phyloP scores from a whole-genome alignment of 805 yeast genomes.

The Kurtzmaniella cleridarum region DNA sequence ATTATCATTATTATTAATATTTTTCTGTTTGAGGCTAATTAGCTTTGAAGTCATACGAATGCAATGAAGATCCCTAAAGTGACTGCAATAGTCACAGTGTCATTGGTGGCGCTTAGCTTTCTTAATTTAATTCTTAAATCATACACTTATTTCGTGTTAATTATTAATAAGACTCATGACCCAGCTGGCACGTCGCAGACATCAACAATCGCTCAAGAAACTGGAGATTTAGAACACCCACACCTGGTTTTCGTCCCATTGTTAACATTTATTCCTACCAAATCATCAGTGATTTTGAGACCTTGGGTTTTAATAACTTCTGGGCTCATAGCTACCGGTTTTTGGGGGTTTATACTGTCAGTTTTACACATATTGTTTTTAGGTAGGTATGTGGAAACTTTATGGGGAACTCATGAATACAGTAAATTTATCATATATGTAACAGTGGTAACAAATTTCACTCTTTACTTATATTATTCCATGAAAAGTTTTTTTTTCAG shows the following conservation, averaged over 20 bases:
- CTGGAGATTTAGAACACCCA: constrained; percentile 38
- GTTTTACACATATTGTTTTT: constrained; percentile 41
- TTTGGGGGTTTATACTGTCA: constrained; percentile 33
- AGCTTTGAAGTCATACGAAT: too few species aligned
- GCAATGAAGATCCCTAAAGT: constrained; percentile 29
- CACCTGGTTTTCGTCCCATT: constrained; percentile 44
- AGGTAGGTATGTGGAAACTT: constrained; percentile 60
- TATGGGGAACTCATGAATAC: constrained; percentile 57
- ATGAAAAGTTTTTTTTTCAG: constrained; percentile 10
- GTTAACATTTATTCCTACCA: constrained; percentile 44
- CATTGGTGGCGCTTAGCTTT: constrained; percentile 23
- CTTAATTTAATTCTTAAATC: constrained; percentile 31
- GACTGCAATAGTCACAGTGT: constrained; percentile 29
- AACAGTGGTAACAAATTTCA: constrained; percentile 29
- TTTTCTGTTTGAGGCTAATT: not conserved
- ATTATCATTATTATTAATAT: constrained; percentile 1
- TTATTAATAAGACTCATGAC: constrained; percentile 9
- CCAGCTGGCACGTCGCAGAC: not conserved
- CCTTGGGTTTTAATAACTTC: constrained; percentile 51
- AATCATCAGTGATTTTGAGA: constrained; percentile 30
- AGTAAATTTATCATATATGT: constrained; percentile 40
- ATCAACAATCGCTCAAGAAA: constrained; percentile 23
- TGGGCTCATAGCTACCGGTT: constrained; percentile 41
- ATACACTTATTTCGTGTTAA: constrained; percentile 32
- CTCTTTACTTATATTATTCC: constrained; percentile 23